phyloP scores from a whole-genome alignment of 176 grass and related monocot genomes.

The Urochloa ruziziensis region DNA sequence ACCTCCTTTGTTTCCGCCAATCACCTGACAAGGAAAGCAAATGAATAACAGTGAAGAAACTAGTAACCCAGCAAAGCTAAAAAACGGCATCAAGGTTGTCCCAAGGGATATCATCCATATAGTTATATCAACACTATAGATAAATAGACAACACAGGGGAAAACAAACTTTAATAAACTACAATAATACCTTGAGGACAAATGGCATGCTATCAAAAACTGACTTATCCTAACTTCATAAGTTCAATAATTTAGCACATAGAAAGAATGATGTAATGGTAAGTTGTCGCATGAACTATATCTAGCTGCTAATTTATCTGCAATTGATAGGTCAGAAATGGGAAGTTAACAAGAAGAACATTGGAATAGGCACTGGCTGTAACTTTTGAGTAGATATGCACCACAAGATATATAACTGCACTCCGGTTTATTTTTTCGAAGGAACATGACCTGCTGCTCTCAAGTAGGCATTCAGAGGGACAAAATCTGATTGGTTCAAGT shows the following conservation, averaged over 20 bases:
- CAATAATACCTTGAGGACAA: neutral
- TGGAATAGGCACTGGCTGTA: neutral
- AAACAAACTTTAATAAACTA: neutral
- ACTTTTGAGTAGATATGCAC: neutral
- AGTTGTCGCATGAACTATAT: neutral
- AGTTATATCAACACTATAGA: neutral
- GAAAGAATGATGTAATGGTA: slow-evolving; percentile 7
- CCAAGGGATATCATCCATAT: neutral
- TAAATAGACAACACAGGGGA: neutral
- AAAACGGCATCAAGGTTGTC: neutral
- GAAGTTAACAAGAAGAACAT: slow-evolving; percentile 16
- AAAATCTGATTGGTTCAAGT: neutral
- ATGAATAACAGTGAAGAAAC: slow-evolving; percentile 5
- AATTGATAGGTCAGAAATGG: neutral
- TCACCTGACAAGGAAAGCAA: slow-evolving; percentile 48
- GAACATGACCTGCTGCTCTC: neutral
- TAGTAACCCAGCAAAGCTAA: slow-evolving; percentile 8
- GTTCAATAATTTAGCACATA: neutral
- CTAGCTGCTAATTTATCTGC: neutral
- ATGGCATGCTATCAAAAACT: neutral
- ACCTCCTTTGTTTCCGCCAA: slow-evolving; percentile 91
- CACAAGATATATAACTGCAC: neutral
- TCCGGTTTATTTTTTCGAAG: slow-evolving; percentile 14
- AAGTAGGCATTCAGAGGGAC: neutral
- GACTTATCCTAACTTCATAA: neutral